phyloP scores from a whole-genome alignment of 768 basidiomycete species.

The Russula sp. region DNA sequence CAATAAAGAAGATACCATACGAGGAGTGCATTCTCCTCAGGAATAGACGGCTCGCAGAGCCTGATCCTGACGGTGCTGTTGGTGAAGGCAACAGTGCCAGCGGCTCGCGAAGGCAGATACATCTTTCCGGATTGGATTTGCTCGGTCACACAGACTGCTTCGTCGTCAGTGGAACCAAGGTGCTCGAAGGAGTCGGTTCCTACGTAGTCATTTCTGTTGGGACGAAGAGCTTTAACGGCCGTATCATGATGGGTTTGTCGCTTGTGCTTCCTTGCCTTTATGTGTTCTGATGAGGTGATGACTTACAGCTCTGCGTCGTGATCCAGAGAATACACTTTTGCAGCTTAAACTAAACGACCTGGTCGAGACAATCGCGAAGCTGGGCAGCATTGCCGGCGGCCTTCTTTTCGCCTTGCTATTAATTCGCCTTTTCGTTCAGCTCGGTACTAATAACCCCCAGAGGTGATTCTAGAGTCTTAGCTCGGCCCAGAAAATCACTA shows the following conservation, averaged over 20 bases:
- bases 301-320: conserved; percentile 69
- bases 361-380: conserved; percentile 93
- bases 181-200: conserved; percentile 87
- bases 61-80: background rate
- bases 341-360: conserved; percentile 89
- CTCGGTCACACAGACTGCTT: conserved; percentile 81
- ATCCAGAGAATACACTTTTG: conserved; percentile 84
- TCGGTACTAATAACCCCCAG: conserved; percentile 52
- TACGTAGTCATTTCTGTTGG: conserved; percentile 95
- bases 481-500: background rate
- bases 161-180: conserved; percentile 85
- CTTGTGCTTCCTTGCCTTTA: conserved; percentile 5
- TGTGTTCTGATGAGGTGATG: background rate
- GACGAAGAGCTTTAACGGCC: conserved; percentile 88
- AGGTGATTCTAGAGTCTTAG: conserved; percentile 36
- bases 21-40: conserved; percentile 59
- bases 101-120: conserved; percentile 21
- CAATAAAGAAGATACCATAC: conserved; percentile 83
- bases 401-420: conserved; percentile 77
- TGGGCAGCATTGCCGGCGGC: conserved; percentile 77
- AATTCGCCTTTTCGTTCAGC: conserved; percentile 92
- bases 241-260: conserved; percentile 91
- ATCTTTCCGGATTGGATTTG: conserved; percentile 26
- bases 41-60: conserved; percentile 26
- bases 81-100: conserved; percentile 26